Conservation (phyloP, 768 basidiomycete species). For the Asterophora parasitica region DNA sequence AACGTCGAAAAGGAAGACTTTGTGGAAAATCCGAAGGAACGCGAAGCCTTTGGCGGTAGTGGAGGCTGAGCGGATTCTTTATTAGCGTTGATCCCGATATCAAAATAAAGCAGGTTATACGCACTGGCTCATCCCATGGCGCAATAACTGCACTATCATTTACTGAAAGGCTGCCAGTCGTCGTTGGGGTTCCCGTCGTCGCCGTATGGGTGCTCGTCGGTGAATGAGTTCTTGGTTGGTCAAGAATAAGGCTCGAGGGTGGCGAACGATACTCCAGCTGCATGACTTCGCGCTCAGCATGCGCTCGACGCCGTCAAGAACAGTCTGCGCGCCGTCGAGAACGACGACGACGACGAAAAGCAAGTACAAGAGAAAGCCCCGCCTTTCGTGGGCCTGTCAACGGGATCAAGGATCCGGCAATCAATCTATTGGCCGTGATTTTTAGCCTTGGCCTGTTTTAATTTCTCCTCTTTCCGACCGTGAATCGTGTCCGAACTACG, state of each 20-base stretch:
- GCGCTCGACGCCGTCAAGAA: neutral
- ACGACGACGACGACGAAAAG: conserved; percentile 11
- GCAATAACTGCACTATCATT: conserved; percentile 7
- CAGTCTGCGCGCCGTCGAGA: conserved; percentile 1
- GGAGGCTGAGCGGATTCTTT: conserved; percentile 28
- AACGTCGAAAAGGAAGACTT: conserved; percentile 35
- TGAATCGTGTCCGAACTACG: too few relatives aligned
- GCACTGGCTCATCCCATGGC: conserved; percentile 18
- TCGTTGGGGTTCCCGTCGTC: conserved; percentile 1
- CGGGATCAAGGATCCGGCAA: conserved; percentile 3
- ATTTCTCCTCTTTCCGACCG: conserved; percentile 7
- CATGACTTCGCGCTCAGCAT: conserved; percentile 8
- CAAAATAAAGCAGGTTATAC: conserved; percentile 3
- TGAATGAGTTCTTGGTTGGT: conserved; percentile 7
- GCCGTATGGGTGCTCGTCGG: conserved; percentile 3
- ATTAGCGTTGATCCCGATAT: neutral
- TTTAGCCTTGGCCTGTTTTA: neutral
- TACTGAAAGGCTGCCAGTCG: conserved; percentile 2
- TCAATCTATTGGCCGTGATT: conserved; percentile 3
- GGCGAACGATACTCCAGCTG: conserved; percentile 11
- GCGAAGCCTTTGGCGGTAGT: conserved; percentile 37
- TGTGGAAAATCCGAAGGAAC: conserved; percentile 32
- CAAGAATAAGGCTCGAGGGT: conserved; percentile 4
- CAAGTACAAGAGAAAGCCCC: conserved; percentile 7
- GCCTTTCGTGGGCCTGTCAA: neutral